phyloP scores from a whole-genome alignment of 192 early-diverging fungal genomes.

The Geranomyces variabilis region DNA sequence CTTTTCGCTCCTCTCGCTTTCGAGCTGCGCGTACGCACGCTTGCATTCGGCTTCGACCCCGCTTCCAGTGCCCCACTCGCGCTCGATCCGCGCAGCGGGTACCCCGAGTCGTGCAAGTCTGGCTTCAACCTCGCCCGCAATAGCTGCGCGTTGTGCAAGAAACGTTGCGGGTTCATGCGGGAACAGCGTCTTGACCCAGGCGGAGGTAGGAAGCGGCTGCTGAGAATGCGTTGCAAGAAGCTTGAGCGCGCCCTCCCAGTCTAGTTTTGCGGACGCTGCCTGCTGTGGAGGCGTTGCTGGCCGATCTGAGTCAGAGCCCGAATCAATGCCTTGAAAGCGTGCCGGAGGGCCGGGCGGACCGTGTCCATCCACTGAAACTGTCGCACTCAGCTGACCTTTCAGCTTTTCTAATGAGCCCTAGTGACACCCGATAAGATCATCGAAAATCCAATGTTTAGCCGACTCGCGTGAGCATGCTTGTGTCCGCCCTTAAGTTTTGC shows the following conservation, averaged over 20 bases:
- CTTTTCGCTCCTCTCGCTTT: neutral
- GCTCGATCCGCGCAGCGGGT: neutral
- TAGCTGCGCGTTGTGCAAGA: neutral
- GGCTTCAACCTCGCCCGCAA: neutral
- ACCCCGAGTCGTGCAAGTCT: neutral
- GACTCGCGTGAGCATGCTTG: too few relatives aligned
- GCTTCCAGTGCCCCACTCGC: neutral
- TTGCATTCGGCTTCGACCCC: neutral
- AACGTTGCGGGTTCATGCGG: slow-evolving; percentile 16
- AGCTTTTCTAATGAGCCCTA: neutral
- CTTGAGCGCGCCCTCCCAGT: slow-evolving; percentile 10
- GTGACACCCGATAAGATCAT: too few relatives aligned
- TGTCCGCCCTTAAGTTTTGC: too few relatives aligned
- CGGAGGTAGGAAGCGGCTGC: slow-evolving; percentile 19
- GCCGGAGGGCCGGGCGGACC: neutral
- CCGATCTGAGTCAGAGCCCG: neutral
- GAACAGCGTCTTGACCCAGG: slow-evolving; percentile 10
- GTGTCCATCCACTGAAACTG: neutral
- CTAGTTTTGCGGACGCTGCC: neutral
- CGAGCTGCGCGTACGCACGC: neutral
- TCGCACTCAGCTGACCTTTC: slow-evolving; percentile 2
- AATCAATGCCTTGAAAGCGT: neutral
- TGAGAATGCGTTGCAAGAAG: slow-evolving; percentile 5
- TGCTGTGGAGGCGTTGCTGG: neutral
- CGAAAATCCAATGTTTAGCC: too few relatives aligned